phyloP scores from a whole-genome alignment of 1,139 yeast genomes.

The Geotrichum bryndzae region DNA sequence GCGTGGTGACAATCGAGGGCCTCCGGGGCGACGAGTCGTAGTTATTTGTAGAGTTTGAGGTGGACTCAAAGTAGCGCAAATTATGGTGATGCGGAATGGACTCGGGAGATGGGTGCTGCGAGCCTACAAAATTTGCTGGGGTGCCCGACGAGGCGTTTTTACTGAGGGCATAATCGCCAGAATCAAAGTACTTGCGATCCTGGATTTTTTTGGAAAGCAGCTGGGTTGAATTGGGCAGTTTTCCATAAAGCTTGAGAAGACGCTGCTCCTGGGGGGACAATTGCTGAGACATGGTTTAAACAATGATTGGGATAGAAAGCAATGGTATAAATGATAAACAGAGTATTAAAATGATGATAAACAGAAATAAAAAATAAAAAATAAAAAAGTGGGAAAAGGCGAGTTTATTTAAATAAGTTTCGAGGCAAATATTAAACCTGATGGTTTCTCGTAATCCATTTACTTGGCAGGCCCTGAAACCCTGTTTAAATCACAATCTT shows the following conservation, averaged over 20 bases:
- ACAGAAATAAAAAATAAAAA: too few relatives aligned
- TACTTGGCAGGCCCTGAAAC: too few relatives aligned
- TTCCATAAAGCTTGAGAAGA: slow-evolving; percentile 76
- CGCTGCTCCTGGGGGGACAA: slow-evolving; percentile 34
- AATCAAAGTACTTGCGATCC: slow-evolving; percentile 90
- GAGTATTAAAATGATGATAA: too few relatives aligned
- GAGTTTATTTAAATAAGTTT: background rate
- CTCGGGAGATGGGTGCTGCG: slow-evolving; percentile 13
- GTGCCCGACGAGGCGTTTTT: slow-evolving; percentile 42
- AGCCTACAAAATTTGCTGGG: background rate
- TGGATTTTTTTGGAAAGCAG: slow-evolving; percentile 61
- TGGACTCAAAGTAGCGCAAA: background rate
- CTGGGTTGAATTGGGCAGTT: slow-evolving; percentile 80
- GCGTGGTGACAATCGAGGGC: background rate
- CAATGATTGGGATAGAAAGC: background rate
- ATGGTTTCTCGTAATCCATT: too few relatives aligned
- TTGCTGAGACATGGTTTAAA: background rate
- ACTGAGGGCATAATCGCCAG: slow-evolving; percentile 95
- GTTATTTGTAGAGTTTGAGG: background rate
- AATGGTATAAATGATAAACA: too few relatives aligned
- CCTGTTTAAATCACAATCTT: too few relatives aligned
- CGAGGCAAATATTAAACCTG: too few relatives aligned
- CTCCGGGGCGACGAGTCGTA: background rate
- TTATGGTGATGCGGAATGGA: slow-evolving; percentile 13
- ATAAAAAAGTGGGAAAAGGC: background rate